Base-by-base conservation (phyloP, 768 basidiomycete genomes). In the Rhodotorula taiwanensis region DNA sequence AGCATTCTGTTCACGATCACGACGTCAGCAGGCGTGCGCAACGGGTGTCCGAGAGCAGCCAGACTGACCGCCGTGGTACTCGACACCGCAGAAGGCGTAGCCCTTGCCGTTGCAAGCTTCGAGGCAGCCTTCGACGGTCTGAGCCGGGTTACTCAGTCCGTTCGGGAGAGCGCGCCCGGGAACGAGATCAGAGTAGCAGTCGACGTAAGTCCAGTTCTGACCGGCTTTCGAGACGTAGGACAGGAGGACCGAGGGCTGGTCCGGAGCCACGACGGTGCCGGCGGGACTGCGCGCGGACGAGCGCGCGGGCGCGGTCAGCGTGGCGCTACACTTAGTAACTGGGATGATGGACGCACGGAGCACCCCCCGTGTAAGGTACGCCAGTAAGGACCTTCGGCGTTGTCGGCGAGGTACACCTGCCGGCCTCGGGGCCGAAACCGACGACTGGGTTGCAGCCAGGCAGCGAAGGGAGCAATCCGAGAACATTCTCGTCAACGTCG, bases 41-140 rank as follows among this genome's bases (percentile, higher is more conserved):
- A n/a, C n/a, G n/a, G n/a, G n/a, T n/a, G n/a, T n/a, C n/a, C n/a
- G n/a, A n/a, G n/a, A n/a, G n/a, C n/a, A n/a, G n/a, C n/a, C n/a
- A n/a, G n/a, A 47, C 45, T 25, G n/a, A 51, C 50, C 50, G 8
- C 58, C 53, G 28, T 51, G 47, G 43, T 65, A 55, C 50, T 65
- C 53, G 18, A 65, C 49, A 15, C 66, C 77, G 31, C 77, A 77
- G 45, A 74, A 63, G 11, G 65, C 55, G 74, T 72, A 76, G 27
- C 74, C 73, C 54, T 71, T 65, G 31, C 60, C 41, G 2, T 67
- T 55, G 67, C 78, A 79, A 23, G 69, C 71, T 43, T 71, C 36
- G 43, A 74, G 64, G 62, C 78, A 78, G 1, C 39, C 49, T 27
- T 69, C 69, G 47, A 66, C 67, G n/a, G 76, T 78, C 74, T 76